Percentiles rank a stretch among this genome's conserved stretches.
These are phyloP conservation scores for Draba incana DNA, from an alignment of 345 rosid species.

Conservation along the genomic window DNA sequence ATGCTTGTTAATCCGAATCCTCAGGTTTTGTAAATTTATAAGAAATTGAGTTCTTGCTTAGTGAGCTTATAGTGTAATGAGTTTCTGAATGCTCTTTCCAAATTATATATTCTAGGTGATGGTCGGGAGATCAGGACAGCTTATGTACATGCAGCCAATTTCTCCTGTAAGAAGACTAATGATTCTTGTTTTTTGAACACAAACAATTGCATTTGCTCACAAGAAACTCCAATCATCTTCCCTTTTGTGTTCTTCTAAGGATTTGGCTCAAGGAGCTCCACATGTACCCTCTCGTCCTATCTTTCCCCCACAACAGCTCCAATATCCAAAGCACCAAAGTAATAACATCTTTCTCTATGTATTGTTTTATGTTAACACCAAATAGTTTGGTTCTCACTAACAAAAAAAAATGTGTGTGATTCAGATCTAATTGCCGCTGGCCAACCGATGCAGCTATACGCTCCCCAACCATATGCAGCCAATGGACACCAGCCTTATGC, in stretches of 20 bases:
- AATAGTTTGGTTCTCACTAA: constrained; percentile 14
- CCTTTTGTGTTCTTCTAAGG: constrained; percentile 40
- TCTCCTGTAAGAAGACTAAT: constrained; percentile 56
- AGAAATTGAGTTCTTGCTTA: not conserved
- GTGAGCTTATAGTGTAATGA: not conserved
- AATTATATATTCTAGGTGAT: constrained; percentile 53
- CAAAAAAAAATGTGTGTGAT: constrained; percentile 16
- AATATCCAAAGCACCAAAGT: constrained; percentile 62
- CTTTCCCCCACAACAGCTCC: constrained; percentile 56
- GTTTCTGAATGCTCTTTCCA: constrained; percentile 25
- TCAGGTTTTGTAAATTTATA: constrained; percentile 53
- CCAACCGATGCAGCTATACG: constrained; percentile 37
- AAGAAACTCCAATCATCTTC: constrained; percentile 8
- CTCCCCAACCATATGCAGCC: constrained; percentile 50
- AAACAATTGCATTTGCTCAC: constrained; percentile 17
- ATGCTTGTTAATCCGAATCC: constrained; percentile 55
- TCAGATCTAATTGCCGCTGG: constrained; percentile 25
- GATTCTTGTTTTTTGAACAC: not conserved
- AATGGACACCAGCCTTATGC: constrained; percentile 50
- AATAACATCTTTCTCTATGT: not conserved
- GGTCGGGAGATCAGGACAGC: constrained; percentile 76
- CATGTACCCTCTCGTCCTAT: constrained; percentile 57
- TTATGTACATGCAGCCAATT: constrained; percentile 71
- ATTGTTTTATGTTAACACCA: constrained; percentile 14
- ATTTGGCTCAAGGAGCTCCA: constrained; percentile 55